Evolutionary conservation across 441 rosid genomes (phyloP), one percentile per base, ranked within the genome.

Genomic region (Erodium texanum): DNA sequence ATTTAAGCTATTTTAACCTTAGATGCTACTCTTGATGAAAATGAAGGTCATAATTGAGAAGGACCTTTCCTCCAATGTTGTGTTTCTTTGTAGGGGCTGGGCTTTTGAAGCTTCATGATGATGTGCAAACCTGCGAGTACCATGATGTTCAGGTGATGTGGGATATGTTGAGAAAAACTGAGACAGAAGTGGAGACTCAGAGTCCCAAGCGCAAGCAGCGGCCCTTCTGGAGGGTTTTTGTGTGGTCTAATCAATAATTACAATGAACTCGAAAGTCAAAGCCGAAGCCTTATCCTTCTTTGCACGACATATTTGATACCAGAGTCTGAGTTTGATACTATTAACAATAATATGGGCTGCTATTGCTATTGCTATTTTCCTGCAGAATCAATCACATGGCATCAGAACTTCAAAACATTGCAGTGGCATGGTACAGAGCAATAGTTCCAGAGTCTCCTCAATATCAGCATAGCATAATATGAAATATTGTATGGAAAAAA

Each of bases 131-230:
- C 38, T 85, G 90, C 62, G 90, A 79, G 61, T 85, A 85, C 12
- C 74, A 84, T 71, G 90, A 87, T 75, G 87, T 87, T 73, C 88
- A 82, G 63, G 88, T 87, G 45, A 87, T 87, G 92, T 87, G 92
- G 92, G 89, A 87, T 72, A 82, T 87, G 82, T 82, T 87, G 66
- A 74, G 68, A 59, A 74, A 80, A 73, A 74, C 84, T 1, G 92
- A 84, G 38, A 38, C 78, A 3, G 85, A 81, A 75, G 61, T 70
- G 74, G 63, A 70, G 2, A 76, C 70, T n/a, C 62, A 68, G 43
- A 66, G 66, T 52, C 32, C 76, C 36, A 81, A 80, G 70, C 76
- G 75, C 63, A 78, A 82, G 74, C 82, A 78, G 10, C 65, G 79
- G n/a, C 81, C 82, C 5, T 83, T 83, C 66, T 80, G 87, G 84